A percentile compares a stretch with the other conserved stretches of the same genome.
Evolutionary conservation across 805 yeast species (phyloP).

Genomic region (Saccharomycopsis selenospora): DNA sequence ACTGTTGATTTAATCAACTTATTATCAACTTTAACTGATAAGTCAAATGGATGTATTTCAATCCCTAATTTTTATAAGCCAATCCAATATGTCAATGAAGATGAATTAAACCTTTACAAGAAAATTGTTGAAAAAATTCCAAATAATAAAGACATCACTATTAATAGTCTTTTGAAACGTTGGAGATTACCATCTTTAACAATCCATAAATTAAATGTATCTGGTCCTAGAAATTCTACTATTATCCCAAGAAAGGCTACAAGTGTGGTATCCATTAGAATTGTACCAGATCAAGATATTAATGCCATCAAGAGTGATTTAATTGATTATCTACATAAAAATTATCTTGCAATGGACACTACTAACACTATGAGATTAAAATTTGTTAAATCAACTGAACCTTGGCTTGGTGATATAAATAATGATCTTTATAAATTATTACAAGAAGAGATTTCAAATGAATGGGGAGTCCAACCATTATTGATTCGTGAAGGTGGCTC

Average conservation of each 20-base stretch:
- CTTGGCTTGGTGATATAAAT: conserved; percentile 88
- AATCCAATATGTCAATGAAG: conserved; percentile 48
- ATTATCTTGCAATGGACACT: conserved; percentile 46
- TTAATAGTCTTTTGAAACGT: conserved; percentile 53
- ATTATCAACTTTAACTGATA: conserved; percentile 55
- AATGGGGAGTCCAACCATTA: conserved; percentile 79
- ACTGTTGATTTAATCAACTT: conserved; percentile 75
- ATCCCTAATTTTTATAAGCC: conserved; percentile 69
- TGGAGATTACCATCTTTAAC: conserved; percentile 92
- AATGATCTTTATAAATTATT: conserved; percentile 68
- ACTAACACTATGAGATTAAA: conserved; percentile 55
- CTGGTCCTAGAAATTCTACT: conserved; percentile 86
- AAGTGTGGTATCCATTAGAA: conserved; percentile 72
- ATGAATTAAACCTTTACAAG: conserved; percentile 55
- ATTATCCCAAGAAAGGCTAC: conserved; percentile 80
- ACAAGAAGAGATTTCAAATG: conserved; percentile 49
- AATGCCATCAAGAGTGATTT: conserved; percentile 47
- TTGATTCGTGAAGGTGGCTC: conserved; percentile 96
- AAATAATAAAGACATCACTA: conserved; percentile 22
- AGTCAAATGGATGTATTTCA: conserved; percentile 41
- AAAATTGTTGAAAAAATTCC: conserved; percentile 43
- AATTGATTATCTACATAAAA: conserved; percentile 36
- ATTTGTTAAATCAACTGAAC: conserved; percentile 81
- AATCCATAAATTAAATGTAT: conserved; percentile 72
- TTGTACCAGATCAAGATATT: conserved; percentile 83